A percentile compares a stretch with the other conserved stretches of the same genome.
Evolutionary conservation across 2,329 filamentous ascomycete genomes (phyloP).

Genomic region (Xylaria sp.): DNA sequence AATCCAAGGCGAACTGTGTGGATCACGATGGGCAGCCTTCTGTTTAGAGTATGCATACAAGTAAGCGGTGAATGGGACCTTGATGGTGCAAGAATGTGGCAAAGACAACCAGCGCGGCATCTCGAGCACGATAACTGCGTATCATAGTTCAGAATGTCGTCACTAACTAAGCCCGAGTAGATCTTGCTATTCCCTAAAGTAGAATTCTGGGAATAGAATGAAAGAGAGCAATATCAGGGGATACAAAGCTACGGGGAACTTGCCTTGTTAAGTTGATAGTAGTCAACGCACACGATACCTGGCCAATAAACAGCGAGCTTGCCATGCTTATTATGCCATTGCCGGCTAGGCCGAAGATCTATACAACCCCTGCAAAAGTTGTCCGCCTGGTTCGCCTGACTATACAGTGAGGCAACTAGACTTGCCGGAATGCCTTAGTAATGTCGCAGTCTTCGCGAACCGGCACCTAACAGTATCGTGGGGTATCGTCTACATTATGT

Average conservation of each 20-base stretch:
- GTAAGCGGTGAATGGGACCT: conserved; percentile 4
- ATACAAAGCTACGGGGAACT: not conserved
- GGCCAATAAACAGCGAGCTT: not conserved
- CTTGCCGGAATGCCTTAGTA: not conserved
- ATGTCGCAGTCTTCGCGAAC: not conserved
- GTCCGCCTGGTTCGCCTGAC: conserved; percentile 12
- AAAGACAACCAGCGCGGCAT: not conserved
- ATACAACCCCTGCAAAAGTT: not conserved
- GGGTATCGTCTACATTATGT: not conserved
- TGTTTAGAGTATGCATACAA: conserved; percentile 5
- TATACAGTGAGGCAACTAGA: conserved; percentile 6
- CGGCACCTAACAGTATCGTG: not conserved
- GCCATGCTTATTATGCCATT: not conserved
- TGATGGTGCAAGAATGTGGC: conserved; percentile 4
- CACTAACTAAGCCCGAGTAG: not conserved
- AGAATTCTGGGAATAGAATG: not conserved
- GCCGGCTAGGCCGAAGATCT: not conserved
- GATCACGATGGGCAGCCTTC: conserved; percentile 4
- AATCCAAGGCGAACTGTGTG: not conserved
- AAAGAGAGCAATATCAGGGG: not conserved
- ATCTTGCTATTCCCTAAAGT: not conserved
- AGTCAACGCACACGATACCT: not conserved
- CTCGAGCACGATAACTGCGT: not conserved
- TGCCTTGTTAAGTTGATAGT: conserved; percentile 2
- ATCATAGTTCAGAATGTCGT: not conserved